These are phyloP conservation scores for Moesziomyces sp. DNA, from an alignment of 1,284 basidiomycete species.

Conservation along the genomic window DNA sequence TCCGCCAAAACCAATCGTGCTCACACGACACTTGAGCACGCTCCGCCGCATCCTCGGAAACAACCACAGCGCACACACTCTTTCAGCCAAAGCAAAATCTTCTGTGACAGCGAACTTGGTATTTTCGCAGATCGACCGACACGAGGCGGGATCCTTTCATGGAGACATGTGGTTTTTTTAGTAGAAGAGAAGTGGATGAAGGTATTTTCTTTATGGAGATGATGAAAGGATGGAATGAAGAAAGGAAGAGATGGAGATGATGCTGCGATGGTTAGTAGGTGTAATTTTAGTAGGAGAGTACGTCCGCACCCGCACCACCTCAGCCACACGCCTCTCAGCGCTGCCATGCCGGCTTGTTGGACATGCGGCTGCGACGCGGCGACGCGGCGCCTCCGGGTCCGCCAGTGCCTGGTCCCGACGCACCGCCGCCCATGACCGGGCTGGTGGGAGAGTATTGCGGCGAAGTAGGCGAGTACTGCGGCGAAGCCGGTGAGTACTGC, in stretches of 20 bases:
- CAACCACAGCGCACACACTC: too few relatives aligned
- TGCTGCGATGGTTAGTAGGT: neutral
- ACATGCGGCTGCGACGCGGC: slow-evolving; percentile 60
- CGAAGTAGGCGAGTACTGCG: slow-evolving; percentile 63
- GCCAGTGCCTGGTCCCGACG: slow-evolving; percentile 14
- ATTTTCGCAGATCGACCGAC: neutral
- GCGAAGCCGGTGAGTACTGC: slow-evolving; percentile 67
- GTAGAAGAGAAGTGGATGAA: neutral
- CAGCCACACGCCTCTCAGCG: slow-evolving; percentile 22
- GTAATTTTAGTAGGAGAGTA: neutral
- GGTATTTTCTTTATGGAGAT: neutral
- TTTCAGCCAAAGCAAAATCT: too few relatives aligned
- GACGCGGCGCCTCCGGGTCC: slow-evolving; percentile 53
- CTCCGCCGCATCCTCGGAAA: too few relatives aligned
- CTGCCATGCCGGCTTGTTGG: slow-evolving; percentile 62
- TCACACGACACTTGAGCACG: too few relatives aligned
- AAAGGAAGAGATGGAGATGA: neutral
- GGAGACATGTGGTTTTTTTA: neutral
- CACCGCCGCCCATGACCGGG: slow-evolving; percentile 45
- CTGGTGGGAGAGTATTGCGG: slow-evolving; percentile 62
- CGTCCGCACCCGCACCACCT: neutral
- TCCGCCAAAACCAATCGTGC: too few relatives aligned
- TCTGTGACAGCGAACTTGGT: neutral
- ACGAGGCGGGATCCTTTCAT: neutral
- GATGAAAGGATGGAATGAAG: neutral